A percentile compares a stretch with the other conserved stretches of the same genome.
These are phyloP conservation scores for Flaveria linearis DNA, from an alignment of 129 eudicot species.

Conservation along the genomic window DNA sequence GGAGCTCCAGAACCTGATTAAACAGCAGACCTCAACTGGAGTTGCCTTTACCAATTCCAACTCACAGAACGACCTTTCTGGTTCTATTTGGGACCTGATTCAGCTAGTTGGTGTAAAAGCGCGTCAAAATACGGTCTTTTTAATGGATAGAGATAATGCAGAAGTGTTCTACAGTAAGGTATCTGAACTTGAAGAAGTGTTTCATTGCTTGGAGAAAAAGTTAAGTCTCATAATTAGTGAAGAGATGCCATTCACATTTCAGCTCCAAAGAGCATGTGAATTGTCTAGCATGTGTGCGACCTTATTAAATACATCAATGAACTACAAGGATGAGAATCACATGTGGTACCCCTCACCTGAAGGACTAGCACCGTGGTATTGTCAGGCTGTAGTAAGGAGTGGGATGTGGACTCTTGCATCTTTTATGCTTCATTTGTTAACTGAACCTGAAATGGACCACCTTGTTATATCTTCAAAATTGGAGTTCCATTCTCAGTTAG, in stretches of 20 bases:
- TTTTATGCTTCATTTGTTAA: conserved; percentile 68
- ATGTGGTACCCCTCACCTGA: conserved; percentile 93
- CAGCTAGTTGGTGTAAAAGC: conserved; percentile 90
- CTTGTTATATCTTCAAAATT: conserved; percentile 53
- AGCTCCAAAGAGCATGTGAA: conserved; percentile 74
- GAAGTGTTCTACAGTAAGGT: conserved; percentile 95
- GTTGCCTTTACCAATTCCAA: conserved; percentile 42
- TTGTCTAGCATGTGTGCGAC: conserved; percentile 80
- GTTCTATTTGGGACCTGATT: conserved; percentile 91
- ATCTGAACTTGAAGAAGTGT: conserved; percentile 79
- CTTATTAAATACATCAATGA: conserved; percentile 55
- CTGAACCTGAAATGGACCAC: conserved; percentile 48
- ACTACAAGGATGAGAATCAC: conserved; percentile 74
- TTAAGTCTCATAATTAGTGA: conserved; percentile 51
- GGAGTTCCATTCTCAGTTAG: conserved; percentile 63
- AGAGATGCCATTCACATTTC: conserved; percentile 54
- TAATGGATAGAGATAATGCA: conserved; percentile 97
- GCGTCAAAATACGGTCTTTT: conserved; percentile 78
- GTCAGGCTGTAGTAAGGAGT: conserved; percentile 63
- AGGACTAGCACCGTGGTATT: conserved; percentile 94
- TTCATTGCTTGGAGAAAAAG: conserved; percentile 73
- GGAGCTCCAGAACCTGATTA: conserved; percentile 72
- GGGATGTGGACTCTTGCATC: conserved; percentile 89
- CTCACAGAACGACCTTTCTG: conserved; percentile 56
- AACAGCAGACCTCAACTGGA: conserved; percentile 53